Conservation (phyloP, 805 yeast species). For the Ogataea neopini region DNA sequence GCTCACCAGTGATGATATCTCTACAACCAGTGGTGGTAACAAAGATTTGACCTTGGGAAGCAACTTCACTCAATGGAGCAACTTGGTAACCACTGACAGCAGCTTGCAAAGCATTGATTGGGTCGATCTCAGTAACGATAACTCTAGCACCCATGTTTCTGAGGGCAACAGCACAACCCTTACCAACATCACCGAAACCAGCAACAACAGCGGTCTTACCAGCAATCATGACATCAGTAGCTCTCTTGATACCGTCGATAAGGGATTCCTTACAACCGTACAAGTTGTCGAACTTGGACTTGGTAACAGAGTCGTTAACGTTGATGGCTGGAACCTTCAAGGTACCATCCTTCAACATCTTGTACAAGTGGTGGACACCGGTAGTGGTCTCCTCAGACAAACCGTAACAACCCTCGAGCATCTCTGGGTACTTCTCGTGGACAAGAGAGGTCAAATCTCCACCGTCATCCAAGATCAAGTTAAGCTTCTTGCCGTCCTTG, state of each 20-base stretch:
- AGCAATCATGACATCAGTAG: conserved; percentile 99
- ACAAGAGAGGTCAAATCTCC: conserved; percentile 97
- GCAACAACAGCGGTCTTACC: conserved; percentile 99
- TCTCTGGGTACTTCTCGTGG: conserved; percentile 97
- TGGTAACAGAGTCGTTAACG: conserved; percentile 98
- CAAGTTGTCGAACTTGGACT: conserved; percentile 98
- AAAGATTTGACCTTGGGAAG: conserved; percentile 90
- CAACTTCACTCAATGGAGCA: conserved; percentile 91
- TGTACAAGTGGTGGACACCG: conserved; percentile 99
- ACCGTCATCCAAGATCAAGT: conserved; percentile 98
- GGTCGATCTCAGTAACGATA: conserved; percentile 95
- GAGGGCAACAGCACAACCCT: conserved; percentile 99
- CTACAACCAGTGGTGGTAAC: conserved; percentile 99
- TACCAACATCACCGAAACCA: conserved; percentile 99
- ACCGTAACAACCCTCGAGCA: conserved; percentile 94
- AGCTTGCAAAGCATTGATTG: conserved; percentile 98
- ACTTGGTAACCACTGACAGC: conserved; percentile 99
- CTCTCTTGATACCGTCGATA: conserved; percentile 98
- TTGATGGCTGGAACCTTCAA: conserved; percentile 99
- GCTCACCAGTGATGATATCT: conserved; percentile 89
- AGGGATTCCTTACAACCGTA: conserved; percentile 99
- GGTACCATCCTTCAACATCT: conserved; percentile 82
- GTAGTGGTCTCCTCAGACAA: conserved; percentile 99
- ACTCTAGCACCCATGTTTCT: conserved; percentile 99
- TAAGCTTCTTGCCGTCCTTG: conserved; percentile 93